A percentile compares a stretch with the other conserved stretches of the same genome.
phyloP scores from a whole-genome alignment of 768 basidiomycete genomes.

The Boletus bicolor region DNA sequence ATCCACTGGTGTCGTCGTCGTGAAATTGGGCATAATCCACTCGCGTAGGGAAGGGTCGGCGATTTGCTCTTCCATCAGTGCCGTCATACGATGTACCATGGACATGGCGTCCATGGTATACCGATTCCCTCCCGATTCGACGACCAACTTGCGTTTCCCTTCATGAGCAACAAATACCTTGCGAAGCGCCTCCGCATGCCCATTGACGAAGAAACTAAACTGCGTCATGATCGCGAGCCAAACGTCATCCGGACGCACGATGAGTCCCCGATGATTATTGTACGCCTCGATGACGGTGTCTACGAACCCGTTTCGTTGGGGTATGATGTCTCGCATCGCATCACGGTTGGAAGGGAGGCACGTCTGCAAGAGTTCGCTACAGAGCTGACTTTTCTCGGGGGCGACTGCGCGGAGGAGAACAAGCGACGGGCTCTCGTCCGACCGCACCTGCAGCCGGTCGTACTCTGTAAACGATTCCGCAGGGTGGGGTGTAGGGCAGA shows the following conservation, averaged over 20 bases:
- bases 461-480: constrained; percentile 32
- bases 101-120: constrained; percentile 32
- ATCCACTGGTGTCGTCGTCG: constrained; percentile 42
- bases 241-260: constrained; percentile 49
- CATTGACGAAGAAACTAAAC: constrained; percentile 41
- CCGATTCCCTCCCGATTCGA: constrained; percentile 20
- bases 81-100: constrained; percentile 23
- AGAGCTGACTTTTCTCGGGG: constrained; percentile 21
- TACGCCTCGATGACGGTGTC: constrained; percentile 35
- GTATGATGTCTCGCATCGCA: constrained; percentile 28
- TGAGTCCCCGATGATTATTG: constrained; percentile 36
- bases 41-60: constrained; percentile 28
- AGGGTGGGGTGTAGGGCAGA: constrained; percentile 19
- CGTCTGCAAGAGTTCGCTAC: constrained; percentile 27
- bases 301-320: constrained; percentile 35
- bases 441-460: constrained; percentile 25
- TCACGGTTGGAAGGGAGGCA: constrained; percentile 23
- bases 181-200: constrained; percentile 33
- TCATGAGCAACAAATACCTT: constrained; percentile 28
- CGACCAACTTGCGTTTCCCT: constrained; percentile 24
- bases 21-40: constrained; percentile 44
- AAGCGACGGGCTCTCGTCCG: constrained; percentile 17
- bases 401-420: constrained; percentile 22
- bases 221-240: constrained; percentile 39
- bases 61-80: constrained; percentile 24